Percentiles rank a stretch among this genome's conserved stretches.
These are phyloP conservation scores for Trametes cinnabarina DNA, from an alignment of 768 basidiomycete species.

Conservation along the genomic window DNA sequence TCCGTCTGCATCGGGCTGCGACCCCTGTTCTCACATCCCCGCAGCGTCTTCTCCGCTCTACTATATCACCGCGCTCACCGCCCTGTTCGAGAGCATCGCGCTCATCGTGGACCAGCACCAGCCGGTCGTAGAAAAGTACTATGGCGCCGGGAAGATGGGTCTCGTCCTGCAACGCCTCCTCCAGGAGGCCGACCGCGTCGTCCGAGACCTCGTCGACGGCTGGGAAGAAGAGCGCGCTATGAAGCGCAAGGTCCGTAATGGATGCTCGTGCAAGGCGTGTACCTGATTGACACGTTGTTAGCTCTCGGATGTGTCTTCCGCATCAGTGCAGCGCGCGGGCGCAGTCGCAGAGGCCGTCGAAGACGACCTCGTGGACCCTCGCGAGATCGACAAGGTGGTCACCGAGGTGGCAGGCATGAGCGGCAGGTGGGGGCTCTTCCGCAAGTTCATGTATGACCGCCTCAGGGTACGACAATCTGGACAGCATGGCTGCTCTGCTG, in stretches of 20 bases:
- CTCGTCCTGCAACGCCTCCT: constrained; percentile 72
- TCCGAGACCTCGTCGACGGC: constrained; percentile 66
- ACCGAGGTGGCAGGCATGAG: constrained; percentile 88
- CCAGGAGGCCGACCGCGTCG: constrained; percentile 84
- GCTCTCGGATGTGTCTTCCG: constrained; percentile 13
- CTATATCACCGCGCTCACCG: constrained; percentile 86
- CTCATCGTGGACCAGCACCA: constrained; percentile 98
- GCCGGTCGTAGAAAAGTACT: constrained; percentile 97
- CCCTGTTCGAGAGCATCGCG: constrained; percentile 92
- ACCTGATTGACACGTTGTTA: not conserved
- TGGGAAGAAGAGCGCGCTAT: constrained; percentile 93
- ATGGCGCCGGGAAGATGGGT: constrained; percentile 85
- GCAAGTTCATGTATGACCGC: constrained; percentile 78
- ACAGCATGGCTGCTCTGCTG: not conserved
- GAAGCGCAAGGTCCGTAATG: constrained; percentile 62
- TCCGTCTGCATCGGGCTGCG: constrained; percentile 8
- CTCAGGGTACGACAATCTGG: constrained; percentile 49
- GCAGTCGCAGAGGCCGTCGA: constrained; percentile 29
- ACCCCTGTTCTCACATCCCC: constrained; percentile 1
- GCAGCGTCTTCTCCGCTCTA: constrained; percentile 90
- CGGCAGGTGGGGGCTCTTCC: constrained; percentile 88
- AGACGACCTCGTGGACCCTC: constrained; percentile 69
- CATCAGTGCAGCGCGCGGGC: not conserved
- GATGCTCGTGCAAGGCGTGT: not conserved
- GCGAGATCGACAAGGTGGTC: constrained; percentile 89